Evolutionary conservation across 1,284 basidiomycete species (phyloP).

Genomic region (Trametes hirsuta): DNA sequence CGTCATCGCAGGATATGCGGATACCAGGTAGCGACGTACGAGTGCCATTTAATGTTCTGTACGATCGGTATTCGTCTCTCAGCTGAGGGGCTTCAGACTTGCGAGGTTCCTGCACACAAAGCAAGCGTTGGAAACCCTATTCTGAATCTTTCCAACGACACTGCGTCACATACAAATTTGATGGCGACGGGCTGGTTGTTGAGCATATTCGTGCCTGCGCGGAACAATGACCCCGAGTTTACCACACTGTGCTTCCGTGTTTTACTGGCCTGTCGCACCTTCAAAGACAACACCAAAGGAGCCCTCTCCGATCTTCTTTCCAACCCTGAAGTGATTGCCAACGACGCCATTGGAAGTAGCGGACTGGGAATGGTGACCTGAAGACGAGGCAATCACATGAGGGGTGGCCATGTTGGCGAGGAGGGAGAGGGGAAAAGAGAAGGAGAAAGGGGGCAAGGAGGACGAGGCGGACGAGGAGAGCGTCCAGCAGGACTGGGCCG

Average conservation of each 20-base stretch:
- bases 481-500: conserved; percentile 17
- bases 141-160: background rate
- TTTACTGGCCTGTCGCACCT: conserved; percentile 45
- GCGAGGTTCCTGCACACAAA: conserved; percentile 80
- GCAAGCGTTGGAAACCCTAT: conserved; percentile 8
- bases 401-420: conserved; percentile 64
- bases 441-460: conserved; percentile 32
- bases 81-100: conserved; percentile 98
- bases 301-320: conserved; percentile 88
- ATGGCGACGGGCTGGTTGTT: conserved; percentile 94
- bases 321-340: conserved; percentile 76
- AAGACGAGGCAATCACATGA: conserved; percentile 77
- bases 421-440: conserved; percentile 28
- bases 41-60: conserved; percentile 93
- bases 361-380: conserved; percentile 62
- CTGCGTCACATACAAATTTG: conserved; percentile 81
- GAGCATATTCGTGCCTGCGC: conserved; percentile 82
- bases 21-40: conserved; percentile 56
- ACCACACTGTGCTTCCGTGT: background rate
- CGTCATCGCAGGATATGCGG: background rate
- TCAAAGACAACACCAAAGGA: conserved; percentile 86
- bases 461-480: conserved; percentile 35
- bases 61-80: conserved; percentile 96
- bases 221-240: background rate
- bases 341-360: conserved; percentile 71